Evolutionary conservation across 305 asterid genomes (phyloP).

Genomic region (Fraxinus velutina): DNA sequence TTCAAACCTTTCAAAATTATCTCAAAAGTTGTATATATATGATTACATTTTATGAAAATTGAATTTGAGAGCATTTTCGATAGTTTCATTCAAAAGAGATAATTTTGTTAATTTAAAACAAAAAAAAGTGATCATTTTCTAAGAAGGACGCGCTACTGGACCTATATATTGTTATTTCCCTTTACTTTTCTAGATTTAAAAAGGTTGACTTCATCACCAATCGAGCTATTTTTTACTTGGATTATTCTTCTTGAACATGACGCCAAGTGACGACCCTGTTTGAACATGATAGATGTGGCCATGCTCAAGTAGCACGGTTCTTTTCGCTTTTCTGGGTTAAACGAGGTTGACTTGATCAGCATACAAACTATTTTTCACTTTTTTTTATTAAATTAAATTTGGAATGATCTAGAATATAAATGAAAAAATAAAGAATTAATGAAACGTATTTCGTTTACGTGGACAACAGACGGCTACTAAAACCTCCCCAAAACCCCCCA

Average conservation of each 20-base stretch:
- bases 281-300: neutral
- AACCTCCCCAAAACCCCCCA: slow-evolving; percentile 38
- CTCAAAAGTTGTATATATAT: neutral
- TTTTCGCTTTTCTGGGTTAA: too few species aligned
- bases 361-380: neutral
- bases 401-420: neutral
- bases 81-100: neutral
- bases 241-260: neutral
- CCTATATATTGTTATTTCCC: neutral
- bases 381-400: neutral
- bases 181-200: neutral
- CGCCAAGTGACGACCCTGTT: neutral
- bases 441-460: neutral
- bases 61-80: neutral
- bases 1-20: neutral
- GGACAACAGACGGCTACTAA: slow-evolving; percentile 13
- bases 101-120: neutral
- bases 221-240: neutral
- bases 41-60: neutral
- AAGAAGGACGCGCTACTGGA: neutral
- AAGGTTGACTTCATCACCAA: neutral
- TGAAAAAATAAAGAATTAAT: neutral
- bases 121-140: neutral
- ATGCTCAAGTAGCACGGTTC: too few species aligned
- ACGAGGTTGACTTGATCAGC: neutral